Evolutionary conservation across 129 eudicot species (phyloP).

Genomic region (Flaveria trinervia): DNA sequence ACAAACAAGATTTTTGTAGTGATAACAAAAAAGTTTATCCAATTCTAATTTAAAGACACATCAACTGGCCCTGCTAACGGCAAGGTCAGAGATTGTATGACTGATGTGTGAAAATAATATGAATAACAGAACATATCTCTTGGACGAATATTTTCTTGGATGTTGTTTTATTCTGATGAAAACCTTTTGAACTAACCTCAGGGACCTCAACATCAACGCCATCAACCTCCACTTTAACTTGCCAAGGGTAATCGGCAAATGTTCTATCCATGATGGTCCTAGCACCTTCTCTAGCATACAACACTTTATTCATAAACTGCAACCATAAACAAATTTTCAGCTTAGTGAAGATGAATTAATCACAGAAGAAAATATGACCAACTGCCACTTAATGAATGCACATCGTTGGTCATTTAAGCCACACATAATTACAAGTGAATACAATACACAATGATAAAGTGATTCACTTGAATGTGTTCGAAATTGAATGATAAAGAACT

Average conservation of each 20-base stretch:
- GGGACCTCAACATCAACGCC: slow-evolving; percentile 98
- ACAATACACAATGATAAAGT: background rate
- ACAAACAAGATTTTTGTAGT: background rate
- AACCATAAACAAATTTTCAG: slow-evolving; percentile 29
- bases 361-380: background rate
- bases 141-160: background rate
- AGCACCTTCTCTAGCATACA: slow-evolving; percentile 99
- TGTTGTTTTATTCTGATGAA: background rate
- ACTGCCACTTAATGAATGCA: background rate
- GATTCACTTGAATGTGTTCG: background rate
- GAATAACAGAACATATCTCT: background rate
- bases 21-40: background rate
- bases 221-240: slow-evolving; percentile 54
- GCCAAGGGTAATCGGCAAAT: slow-evolving; percentile 95
- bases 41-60: background rate
- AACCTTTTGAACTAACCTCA: slow-evolving; percentile 57
- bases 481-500: background rate
- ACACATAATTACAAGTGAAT: background rate
- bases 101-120: background rate
- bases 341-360: slow-evolving; percentile 7
- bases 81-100: background rate
- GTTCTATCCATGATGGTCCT: slow-evolving; percentile 95
- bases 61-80: background rate
- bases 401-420: background rate
- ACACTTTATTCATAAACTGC: slow-evolving; percentile 38